Percentiles rank a stretch among this genome's conserved stretches.
These are phyloP conservation scores for Sanghuangporus weigelae DNA, from an alignment of 1,284 basidiomycete species.

Conservation along the genomic window DNA sequence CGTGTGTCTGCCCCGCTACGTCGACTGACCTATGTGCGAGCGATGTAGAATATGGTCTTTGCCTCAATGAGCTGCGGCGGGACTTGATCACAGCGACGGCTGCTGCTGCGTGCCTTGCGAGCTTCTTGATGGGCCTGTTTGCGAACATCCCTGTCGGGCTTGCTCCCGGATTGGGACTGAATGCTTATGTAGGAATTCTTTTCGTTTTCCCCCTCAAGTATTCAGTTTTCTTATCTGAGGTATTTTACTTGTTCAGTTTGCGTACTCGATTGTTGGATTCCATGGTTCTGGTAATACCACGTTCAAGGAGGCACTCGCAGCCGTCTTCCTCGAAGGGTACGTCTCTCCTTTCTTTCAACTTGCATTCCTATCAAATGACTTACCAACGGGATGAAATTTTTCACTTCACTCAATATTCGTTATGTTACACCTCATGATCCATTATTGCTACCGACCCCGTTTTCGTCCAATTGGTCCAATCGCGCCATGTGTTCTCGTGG, in stretches of 20 bases:
- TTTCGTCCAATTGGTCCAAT: not conserved
- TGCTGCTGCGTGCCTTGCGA: slow-evolving; percentile 69
- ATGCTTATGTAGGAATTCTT: slow-evolving; percentile 64
- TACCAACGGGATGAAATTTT: not conserved
- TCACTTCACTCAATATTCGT: not conserved
- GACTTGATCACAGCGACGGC: slow-evolving; percentile 80
- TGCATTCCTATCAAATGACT: not conserved
- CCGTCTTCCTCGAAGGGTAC: slow-evolving; percentile 83
- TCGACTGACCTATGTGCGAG: slow-evolving; percentile 40
- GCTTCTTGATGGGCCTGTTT: slow-evolving; percentile 77
- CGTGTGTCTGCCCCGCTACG: slow-evolving; percentile 64
- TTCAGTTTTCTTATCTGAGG: not conserved
- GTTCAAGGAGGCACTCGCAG: slow-evolving; percentile 80
- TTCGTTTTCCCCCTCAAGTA: not conserved
- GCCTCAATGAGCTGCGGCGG: slow-evolving; percentile 60
- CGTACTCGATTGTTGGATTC: slow-evolving; percentile 84
- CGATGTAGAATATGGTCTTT: slow-evolving; percentile 61
- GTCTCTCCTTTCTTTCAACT: slow-evolving; percentile 20
- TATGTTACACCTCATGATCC: not conserved
- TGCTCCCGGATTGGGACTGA: slow-evolving; percentile 76
- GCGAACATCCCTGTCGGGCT: slow-evolving; percentile 84
- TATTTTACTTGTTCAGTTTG: slow-evolving; percentile 47
- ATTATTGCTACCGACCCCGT: not conserved
- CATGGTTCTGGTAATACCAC: slow-evolving; percentile 73
- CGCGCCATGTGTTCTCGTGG: not conserved